Base-by-base conservation (phyloP, 2,329 filamentous ascomycete genomes). In the Xylariaceae sp. region DNA sequence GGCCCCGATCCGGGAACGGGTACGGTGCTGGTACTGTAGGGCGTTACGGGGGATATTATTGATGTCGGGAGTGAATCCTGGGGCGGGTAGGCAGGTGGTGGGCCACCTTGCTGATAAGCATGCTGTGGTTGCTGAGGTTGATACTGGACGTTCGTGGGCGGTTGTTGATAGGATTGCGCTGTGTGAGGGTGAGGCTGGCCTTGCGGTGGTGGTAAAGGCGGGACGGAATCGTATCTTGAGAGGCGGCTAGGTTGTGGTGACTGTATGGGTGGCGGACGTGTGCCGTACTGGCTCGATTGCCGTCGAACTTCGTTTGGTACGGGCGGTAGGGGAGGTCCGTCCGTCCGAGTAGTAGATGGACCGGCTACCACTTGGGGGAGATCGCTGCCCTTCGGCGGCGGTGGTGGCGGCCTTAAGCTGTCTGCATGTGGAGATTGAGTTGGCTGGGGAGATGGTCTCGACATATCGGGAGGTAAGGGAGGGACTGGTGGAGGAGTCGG, bases 381-480 rank as follows among this genome's bases (percentile, higher is more conserved):
- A 60, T 70, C 58, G 54, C 65, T 59, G 59, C 77, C 67, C 73
- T 87, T 87, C 0, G 84, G 85, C 0, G 86, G 82, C 1, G 81
- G 81, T 3, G 78, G 78, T 0, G 80, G 81, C 2, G 79, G 77
- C 9, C 73, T 73, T 6, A 68, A 62, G 44, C 73, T 71, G 46
- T 61, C 66, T 6, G 63, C 62, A 45, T 64, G 65, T 10, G 63
- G 75, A 61, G 66, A 75, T 43, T 67, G 77, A 51, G 58, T 55
- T 21, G 69, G 73, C 26, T 65, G 70, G 2, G 69, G 62, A n/a
- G 76, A 73, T 23, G 73, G 74, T 51, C 78, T 73, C 44, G 78
- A 75, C 56, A 88, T 76, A 65, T 89, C 87, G 21, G 85, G 84
- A 7, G 89, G 90, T 18, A 89, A 78, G 51, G 89, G 89, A 56